Conservation (phyloP, 2,329 filamentous ascomycete genomes). For the Trichocomaceae sp. region DNA sequence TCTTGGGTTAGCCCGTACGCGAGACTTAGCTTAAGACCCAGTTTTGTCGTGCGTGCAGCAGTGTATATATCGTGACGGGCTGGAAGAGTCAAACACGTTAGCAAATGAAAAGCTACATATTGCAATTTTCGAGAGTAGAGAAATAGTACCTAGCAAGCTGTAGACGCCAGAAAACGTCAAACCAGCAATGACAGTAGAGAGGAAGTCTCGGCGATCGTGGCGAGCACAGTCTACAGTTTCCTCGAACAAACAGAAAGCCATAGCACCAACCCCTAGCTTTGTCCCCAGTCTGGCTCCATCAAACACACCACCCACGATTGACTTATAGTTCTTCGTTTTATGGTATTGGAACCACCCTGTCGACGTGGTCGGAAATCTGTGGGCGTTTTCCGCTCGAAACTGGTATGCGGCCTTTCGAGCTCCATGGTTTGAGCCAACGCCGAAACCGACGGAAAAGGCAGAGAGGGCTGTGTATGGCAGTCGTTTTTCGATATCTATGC, state of each 20-base stretch:
- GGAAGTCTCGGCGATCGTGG: constrained; percentile 59
- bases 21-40: constrained; percentile 71
- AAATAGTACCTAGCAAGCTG: constrained; percentile 71
- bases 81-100: constrained; percentile 29
- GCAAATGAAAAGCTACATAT: constrained; percentile 11
- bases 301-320: constrained; percentile 67
- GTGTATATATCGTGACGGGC: constrained; percentile 74
- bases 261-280: constrained; percentile 65
- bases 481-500: constrained; percentile 59
- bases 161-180: constrained; percentile 79
- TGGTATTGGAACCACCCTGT: constrained; percentile 98
- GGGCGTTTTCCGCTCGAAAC: constrained; percentile 93
- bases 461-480: constrained; percentile 58
- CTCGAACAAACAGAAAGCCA: constrained; percentile 73
- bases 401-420: constrained; percentile 67
- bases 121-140: neutral
- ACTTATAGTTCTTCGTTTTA: constrained; percentile 92
- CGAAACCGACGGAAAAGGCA: constrained; percentile 62
- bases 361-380: constrained; percentile 76
- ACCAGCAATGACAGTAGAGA: constrained; percentile 75
- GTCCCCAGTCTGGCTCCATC: constrained; percentile 71
- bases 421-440: constrained; percentile 65
- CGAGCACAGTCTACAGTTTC: constrained; percentile 69
- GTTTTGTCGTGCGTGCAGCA: constrained; percentile 68
- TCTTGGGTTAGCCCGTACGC: constrained; percentile 79